These are phyloP conservation scores for Penicillium sp. DNA, from an alignment of 2,329 filamentous ascomycete species.

Conservation along the genomic window DNA sequence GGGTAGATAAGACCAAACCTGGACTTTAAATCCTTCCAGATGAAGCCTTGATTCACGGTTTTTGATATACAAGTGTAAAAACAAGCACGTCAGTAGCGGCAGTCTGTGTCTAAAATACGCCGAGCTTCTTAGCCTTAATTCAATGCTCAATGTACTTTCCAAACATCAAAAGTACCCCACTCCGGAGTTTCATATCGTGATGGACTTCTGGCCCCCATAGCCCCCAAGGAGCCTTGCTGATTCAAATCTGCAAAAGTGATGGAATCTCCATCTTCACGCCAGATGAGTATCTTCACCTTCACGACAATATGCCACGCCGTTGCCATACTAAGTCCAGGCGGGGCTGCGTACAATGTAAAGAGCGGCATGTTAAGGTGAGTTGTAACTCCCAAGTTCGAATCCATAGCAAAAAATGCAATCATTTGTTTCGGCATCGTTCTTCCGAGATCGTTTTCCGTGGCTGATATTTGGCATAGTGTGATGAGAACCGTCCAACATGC, in stretches of 20 bases:
- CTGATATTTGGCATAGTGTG: constrained; percentile 2
- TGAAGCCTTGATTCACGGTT: background rate
- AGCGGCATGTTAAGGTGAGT: constrained; percentile 13
- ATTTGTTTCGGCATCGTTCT: background rate
- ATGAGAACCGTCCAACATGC: constrained; percentile 9
- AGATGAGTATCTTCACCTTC: background rate
- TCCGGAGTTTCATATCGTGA: background rate
- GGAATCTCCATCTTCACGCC: background rate
- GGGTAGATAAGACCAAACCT: background rate
- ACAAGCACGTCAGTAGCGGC: background rate
- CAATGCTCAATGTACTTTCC: background rate
- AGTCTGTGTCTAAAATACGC: background rate
- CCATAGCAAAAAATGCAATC: background rate
- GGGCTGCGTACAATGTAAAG: constrained; percentile 14
- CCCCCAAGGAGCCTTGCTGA: background rate
- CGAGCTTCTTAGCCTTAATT: no score
- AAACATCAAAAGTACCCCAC: background rate
- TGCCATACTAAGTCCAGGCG: constrained; percentile 14
- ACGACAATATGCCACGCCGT: constrained; percentile 10
- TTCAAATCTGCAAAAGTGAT: background rate
- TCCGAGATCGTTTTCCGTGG: background rate
- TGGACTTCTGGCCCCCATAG: background rate
- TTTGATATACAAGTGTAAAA: background rate
- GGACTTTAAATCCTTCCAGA: background rate
- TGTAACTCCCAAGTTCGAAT: background rate